Evolutionary conservation across 768 basidiomycete species (phyloP).

Genomic region (Suillus cothurnatus): DNA sequence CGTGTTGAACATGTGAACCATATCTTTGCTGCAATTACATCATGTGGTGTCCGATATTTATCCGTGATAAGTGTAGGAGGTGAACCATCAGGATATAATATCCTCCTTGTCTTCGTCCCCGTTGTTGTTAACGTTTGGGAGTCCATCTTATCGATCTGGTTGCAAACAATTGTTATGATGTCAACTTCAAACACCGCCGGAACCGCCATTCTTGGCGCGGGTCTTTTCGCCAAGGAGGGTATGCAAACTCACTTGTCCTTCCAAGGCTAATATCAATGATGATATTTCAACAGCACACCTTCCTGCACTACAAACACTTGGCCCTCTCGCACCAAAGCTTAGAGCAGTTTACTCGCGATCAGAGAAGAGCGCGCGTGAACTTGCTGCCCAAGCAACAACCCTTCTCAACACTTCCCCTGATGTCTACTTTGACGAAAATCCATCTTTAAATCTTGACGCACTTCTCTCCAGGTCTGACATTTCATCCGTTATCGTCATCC

Average conservation of each 20-base stretch:
- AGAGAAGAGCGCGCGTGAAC: slow-evolving; percentile 53
- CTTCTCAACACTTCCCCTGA: slow-evolving; percentile 44
- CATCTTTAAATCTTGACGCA: slow-evolving; percentile 50
- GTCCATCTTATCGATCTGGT: not conserved
- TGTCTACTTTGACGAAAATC: slow-evolving; percentile 58
- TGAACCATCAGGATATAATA: not conserved
- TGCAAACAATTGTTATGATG: slow-evolving; percentile 31
- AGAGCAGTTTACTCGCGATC: slow-evolving; percentile 85
- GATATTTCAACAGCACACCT: slow-evolving; percentile 60
- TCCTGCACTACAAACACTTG: slow-evolving; percentile 66
- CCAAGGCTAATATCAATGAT: slow-evolving; percentile 24
- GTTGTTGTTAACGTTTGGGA: not conserved
- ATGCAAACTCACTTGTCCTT: slow-evolving; percentile 23
- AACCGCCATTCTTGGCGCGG: slow-evolving; percentile 79
- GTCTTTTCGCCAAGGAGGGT: slow-evolving; percentile 80
- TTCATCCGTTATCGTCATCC: slow-evolving; percentile 67
- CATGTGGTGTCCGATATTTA: slow-evolving; percentile 12
- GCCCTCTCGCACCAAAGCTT: slow-evolving; percentile 45
- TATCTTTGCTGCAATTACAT: not conserved
- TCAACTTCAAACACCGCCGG: slow-evolving; percentile 46
- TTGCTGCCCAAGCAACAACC: slow-evolving; percentile 49
- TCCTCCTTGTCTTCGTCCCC: not conserved
- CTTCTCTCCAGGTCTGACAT: slow-evolving; percentile 73
- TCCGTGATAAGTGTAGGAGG: not conserved
- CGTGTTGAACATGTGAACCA: slow-evolving; percentile 1